Percentiles rank a stretch among this genome's conserved stretches.
Conservation (phyloP, 1,139 yeast genomes). For the Chernovozyma sophiae-reginae region DNA sequence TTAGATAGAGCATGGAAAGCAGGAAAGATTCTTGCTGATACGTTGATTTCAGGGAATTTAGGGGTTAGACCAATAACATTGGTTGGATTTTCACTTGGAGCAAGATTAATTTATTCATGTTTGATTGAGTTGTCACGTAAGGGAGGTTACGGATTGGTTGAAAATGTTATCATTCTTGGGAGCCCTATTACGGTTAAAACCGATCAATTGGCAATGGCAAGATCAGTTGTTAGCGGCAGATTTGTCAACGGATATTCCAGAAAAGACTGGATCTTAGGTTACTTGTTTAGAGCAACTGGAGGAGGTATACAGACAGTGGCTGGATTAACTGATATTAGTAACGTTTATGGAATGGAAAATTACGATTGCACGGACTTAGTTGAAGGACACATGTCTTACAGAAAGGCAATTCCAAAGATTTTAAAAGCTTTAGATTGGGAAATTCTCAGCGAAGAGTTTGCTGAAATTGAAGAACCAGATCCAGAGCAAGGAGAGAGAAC, state of each 20-base stretch:
- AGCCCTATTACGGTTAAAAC: constrained; percentile 78
- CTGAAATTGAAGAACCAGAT: constrained; percentile 95
- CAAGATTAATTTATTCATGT: constrained; percentile 89
- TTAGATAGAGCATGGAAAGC: constrained; percentile 97
- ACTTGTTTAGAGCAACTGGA: constrained; percentile 89
- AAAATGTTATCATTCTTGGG: constrained; percentile 85
- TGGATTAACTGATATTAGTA: constrained; percentile 76
- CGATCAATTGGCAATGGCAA: constrained; percentile 75
- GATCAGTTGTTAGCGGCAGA: constrained; percentile 86
- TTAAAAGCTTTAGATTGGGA: constrained; percentile 71
- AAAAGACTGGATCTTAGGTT: constrained; percentile 96
- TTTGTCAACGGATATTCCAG: constrained; percentile 88
- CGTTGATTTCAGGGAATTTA: constrained; percentile 76
- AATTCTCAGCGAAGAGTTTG: constrained; percentile 83
- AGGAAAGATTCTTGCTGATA: constrained; percentile 88
- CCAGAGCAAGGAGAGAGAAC: constrained; percentile 83
- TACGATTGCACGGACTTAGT: constrained; percentile 82
- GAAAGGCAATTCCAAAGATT: constrained; percentile 86
- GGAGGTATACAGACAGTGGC: constrained; percentile 91
- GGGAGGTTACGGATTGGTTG: constrained; percentile 85
- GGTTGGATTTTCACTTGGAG: constrained; percentile 92
- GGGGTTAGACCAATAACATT: constrained; percentile 92
- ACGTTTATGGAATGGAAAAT: constrained; percentile 67
- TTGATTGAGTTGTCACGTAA: constrained; percentile 78
- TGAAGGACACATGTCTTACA: constrained; percentile 95